Evolutionary conservation across 129 eudicot genomes (phyloP), one percentile per base, ranked within the genome.

Genomic region (Arctium minus): DNA sequence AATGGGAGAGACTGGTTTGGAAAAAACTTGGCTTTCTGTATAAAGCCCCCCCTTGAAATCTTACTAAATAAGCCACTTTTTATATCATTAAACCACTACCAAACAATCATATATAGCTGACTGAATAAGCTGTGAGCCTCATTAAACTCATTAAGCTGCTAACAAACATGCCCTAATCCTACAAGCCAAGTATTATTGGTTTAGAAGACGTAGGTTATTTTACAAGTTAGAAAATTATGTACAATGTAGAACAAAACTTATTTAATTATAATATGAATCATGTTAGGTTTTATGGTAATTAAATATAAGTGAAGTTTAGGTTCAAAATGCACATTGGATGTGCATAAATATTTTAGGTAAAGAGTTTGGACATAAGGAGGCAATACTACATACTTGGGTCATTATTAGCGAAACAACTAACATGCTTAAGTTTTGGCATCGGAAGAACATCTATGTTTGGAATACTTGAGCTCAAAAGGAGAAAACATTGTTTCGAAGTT

Each of bases 351-450:
- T 76, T 76, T 76, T 53, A 33, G 33, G 80, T 53, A 53, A 60
- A 35, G 71, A 76, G 32, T 50, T 76, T 48, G 70, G 32, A 76
- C 69, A 76, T 32, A 46, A 76, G 15, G 46, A 76, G 70, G 70
- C 80, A 76, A 15, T 33, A 60, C 71, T 53, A 33, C 71, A 76
- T 76, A 39, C 71, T 76, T 53, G 36, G 27, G 46, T 8, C 71
- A 53, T 76, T 76, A 50, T 50, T 53, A 53, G 70, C 33, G 18
- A 76, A 53, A 33, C 37, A 53, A 13, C 80, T 76, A 36, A 53
- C 71, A 53, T 76, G 80, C 46, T 76, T 30, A 76, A 56, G 80
- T 76, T 76, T 53, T n/a, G 42, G 31, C 46, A 17, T 31, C 46
- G 38, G 31, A 29, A 46, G 50, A 30, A 1, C 68, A 46, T 44